A percentile compares a stretch with the other conserved stretches of the same genome.
Conservation (phyloP, 129 eudicot species). For the Sambucus nigra region DNA sequence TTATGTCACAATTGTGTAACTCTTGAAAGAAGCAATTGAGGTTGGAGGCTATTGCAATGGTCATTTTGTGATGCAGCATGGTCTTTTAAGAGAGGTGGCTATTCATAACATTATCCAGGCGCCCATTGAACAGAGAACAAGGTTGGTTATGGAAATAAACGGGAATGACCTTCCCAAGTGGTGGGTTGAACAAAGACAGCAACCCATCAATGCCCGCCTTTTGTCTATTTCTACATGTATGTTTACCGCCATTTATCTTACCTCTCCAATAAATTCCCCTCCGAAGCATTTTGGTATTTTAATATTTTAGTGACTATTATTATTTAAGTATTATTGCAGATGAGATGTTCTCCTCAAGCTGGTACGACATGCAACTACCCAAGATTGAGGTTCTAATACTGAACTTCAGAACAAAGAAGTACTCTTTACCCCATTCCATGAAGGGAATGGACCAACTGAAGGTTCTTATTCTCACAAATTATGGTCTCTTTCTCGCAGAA, state of each 20-base stretch:
- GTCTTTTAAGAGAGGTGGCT: slow-evolving; percentile 12
- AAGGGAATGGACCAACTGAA: slow-evolving; percentile 6
- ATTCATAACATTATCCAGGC: neutral
- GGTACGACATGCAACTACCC: too few relatives aligned
- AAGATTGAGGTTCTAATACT: too few relatives aligned
- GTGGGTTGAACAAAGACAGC: neutral
- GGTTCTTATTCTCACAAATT: slow-evolving; percentile 5
- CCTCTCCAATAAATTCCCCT: too few relatives aligned
- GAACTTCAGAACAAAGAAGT: too few relatives aligned
- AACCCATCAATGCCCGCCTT: too few relatives aligned
- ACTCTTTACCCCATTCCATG: slow-evolving; percentile 4
- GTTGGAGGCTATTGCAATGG: too few relatives aligned
- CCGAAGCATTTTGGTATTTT: too few relatives aligned
- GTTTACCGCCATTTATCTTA: neutral
- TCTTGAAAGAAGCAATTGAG: too few relatives aligned
- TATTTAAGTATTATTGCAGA: too few relatives aligned
- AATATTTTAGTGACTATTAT: too few relatives aligned
- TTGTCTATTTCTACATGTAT: neutral
- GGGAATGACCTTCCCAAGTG: slow-evolving; percentile 5
- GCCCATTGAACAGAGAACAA: neutral
- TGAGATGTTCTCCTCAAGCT: too few relatives aligned
- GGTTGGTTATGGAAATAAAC: slow-evolving; percentile 9
- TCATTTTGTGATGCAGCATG: slow-evolving; percentile 17
- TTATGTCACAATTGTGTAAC: too few relatives aligned
- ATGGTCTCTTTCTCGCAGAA: slow-evolving; percentile 3